Evolutionary conservation across 2,329 filamentous ascomycete species (phyloP), one percentile per base, ranked within the genome.

Genomic region (Stagonosporopsis tanaceti): DNA sequence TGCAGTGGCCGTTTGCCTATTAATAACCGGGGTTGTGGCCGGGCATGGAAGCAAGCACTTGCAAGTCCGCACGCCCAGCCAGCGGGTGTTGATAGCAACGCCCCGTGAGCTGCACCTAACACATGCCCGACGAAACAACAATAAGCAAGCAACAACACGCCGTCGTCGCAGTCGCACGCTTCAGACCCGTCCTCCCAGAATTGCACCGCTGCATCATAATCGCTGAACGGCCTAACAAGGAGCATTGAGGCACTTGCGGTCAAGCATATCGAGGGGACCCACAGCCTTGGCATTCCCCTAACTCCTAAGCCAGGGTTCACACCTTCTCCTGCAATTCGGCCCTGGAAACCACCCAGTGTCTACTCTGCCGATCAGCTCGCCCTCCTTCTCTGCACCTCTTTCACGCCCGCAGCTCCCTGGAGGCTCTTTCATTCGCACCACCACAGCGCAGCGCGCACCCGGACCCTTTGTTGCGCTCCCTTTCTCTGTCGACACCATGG

Each of bases 401-500:
- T 35, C 48, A 40, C 48, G 27, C 38, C 30, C 38, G 11, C 44
- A 48, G 34, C 45, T 53, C 54, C 45, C 45, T 57, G 50, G 54
- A 52, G 44, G 34, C 38, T 47, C 22, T 44, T 34, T n/a, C 2
- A 4, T 57, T 45, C 39, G 34, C 48, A 45, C 15, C 44, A 44
- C 44, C 40, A 46, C 47, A 54, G 56, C 56, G 56, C 56, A 59
- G 56, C 46, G 56, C 56, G 57, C 57, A 55, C 34, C 56, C 50
- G 45, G 41, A 38, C 40, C 24, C 45, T 50, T 54, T 47, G 37
- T 17, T 14, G 47, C 42, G 32, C 51, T 59, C 51, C 51, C 47
- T 55, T 54, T 37, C 50, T 55, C 44, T 25, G n/a, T 39, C 39
- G 51, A 51, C 47, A 61, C 42, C 72, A 75, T 75, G 72, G 70